phyloP scores from a whole-genome alignment of 371 early-diverging fungal genomes.

The Parasitella parasitica region DNA sequence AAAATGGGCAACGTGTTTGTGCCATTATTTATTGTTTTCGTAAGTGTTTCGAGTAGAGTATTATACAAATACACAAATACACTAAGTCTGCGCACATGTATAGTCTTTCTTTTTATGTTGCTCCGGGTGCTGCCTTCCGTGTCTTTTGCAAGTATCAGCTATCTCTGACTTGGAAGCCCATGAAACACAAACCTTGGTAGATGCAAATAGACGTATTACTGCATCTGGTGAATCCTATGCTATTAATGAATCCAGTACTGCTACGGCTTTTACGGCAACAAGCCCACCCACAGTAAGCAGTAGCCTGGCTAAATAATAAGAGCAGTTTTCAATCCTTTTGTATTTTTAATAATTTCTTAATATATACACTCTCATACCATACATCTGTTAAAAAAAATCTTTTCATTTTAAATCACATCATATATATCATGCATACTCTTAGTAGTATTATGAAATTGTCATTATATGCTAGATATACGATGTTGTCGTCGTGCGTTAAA shows the following conservation, averaged over 20 bases:
- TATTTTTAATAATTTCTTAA: not conserved
- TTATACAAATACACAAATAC: too few relatives aligned
- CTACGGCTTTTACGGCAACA: not conserved
- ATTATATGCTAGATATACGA: too few relatives aligned
- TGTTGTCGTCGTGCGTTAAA: too few relatives aligned
- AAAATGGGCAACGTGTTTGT: conserved; percentile 69
- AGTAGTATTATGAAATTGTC: too few relatives aligned
- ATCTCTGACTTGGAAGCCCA: conserved; percentile 32
- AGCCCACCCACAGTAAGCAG: too few relatives aligned
- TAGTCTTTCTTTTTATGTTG: conserved; percentile 66
- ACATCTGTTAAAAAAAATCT: not conserved
- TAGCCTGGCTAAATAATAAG: not conserved
- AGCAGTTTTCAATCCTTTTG: not conserved
- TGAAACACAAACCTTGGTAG: conserved; percentile 24
- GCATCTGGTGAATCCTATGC: conserved; percentile 18
- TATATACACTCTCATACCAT: not conserved
- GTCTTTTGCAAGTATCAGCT: conserved; percentile 39
- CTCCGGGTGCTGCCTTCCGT: conserved; percentile 76
- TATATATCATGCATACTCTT: not conserved
- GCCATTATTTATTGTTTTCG: conserved; percentile 78
- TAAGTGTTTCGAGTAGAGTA: conserved; percentile 19
- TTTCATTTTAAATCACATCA: not conserved
- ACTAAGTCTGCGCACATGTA: not conserved
- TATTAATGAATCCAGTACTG: not conserved
- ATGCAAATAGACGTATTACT: conserved; percentile 28